Evolutionary conservation across 1,284 basidiomycete species (phyloP).

Genomic region (Trichosporon sp.): DNA sequence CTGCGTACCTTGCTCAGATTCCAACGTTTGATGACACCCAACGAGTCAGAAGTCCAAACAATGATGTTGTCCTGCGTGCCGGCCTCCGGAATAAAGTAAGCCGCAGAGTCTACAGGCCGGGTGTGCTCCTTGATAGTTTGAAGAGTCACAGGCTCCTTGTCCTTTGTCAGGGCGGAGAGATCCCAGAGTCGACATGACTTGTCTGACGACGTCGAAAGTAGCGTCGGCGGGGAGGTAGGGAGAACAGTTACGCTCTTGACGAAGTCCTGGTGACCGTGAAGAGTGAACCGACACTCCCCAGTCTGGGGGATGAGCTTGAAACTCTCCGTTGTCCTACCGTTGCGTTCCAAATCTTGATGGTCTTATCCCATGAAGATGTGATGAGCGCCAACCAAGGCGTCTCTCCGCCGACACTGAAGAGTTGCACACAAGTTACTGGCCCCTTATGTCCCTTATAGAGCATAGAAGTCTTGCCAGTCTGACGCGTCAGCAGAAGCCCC

Average conservation of each 20-base stretch:
- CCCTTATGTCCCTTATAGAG: constrained; percentile 79
- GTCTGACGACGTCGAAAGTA: constrained; percentile 89
- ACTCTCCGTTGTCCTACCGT: constrained; percentile 59
- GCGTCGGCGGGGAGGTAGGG: constrained; percentile 61
- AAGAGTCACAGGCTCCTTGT: constrained; percentile 66
- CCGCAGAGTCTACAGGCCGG: constrained; percentile 39
- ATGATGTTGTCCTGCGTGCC: constrained; percentile 45
- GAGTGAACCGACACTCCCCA: constrained; percentile 68
- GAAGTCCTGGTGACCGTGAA: constrained; percentile 81
- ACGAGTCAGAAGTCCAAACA: constrained; percentile 79
- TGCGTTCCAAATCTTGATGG: constrained; percentile 79
- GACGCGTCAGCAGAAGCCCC: constrained; percentile 7
- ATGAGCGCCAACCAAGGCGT: constrained; percentile 60
- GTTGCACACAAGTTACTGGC: constrained; percentile 78
- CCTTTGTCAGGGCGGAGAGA: constrained; percentile 51
- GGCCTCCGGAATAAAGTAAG: constrained; percentile 53
- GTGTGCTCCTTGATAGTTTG: constrained; percentile 45
- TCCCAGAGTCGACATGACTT: constrained; percentile 87
- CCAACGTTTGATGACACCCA: constrained; percentile 71
- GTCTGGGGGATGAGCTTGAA: constrained; percentile 60
- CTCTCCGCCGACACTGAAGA: constrained; percentile 57
- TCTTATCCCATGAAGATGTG: constrained; percentile 91
- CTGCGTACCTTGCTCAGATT: constrained; percentile 29
- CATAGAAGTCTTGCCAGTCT: constrained; percentile 77
- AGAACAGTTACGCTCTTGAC: constrained; percentile 77